A percentile compares a stretch with the other conserved stretches of the same genome.
phyloP scores from a whole-genome alignment of 2,329 filamentous ascomycete genomes.

The Xylariaceae sp. region DNA sequence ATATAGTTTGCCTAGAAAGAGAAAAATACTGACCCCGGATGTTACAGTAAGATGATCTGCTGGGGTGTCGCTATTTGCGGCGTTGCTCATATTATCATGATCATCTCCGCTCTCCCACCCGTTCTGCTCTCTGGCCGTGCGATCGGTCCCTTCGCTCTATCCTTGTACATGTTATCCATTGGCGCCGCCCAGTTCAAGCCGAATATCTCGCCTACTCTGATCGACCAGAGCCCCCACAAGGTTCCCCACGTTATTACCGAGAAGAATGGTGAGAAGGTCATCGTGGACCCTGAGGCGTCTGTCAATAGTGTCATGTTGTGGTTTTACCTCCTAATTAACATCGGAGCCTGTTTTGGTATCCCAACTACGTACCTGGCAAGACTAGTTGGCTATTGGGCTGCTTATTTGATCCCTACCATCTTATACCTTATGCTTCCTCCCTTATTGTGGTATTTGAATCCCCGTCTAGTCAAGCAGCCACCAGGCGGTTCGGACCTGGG shows the following conservation, averaged over 20 bases:
- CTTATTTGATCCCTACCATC: constrained; percentile 47
- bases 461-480: constrained; percentile 58
- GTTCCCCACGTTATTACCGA: constrained; percentile 55
- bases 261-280: constrained; percentile 62
- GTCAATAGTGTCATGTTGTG: constrained; percentile 68
- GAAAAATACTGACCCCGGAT: neutral
- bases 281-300: constrained; percentile 67
- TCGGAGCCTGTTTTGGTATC: constrained; percentile 54
- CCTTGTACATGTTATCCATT: constrained; percentile 54
- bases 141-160: constrained; percentile 63
- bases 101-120: constrained; percentile 36
- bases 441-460: constrained; percentile 60
- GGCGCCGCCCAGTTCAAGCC: constrained; percentile 72
- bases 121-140: constrained; percentile 50
- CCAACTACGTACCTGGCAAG: constrained; percentile 55
- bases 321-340: constrained; percentile 58
- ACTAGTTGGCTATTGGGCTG: constrained; percentile 52
- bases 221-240: constrained; percentile 66
- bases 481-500: constrained; percentile 68
- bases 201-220: constrained; percentile 69
- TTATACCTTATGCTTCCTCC: constrained; percentile 63
- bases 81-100: constrained; percentile 41
- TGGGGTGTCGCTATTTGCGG: constrained; percentile 38
- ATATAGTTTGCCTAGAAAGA: neutral
- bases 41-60: constrained; percentile 33